A percentile compares a stretch with the other conserved stretches of the same genome.
Conservation (phyloP, 1,284 basidiomycete genomes). For the Boletellus deceptivus region DNA sequence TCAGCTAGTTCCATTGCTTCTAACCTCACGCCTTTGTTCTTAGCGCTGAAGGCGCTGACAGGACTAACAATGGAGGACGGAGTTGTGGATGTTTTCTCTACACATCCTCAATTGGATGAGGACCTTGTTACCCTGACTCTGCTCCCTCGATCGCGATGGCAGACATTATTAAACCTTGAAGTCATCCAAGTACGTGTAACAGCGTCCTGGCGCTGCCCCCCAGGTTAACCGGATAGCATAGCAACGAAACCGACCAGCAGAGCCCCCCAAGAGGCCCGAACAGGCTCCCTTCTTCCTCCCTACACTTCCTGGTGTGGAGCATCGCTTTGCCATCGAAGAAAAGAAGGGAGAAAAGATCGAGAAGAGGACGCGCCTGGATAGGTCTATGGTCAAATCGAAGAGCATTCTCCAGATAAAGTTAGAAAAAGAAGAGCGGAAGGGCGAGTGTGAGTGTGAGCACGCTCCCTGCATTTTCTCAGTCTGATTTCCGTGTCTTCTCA, state of each 20-base stretch:
- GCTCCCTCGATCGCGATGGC: slow-evolving; percentile 92
- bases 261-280: slow-evolving; percentile 92
- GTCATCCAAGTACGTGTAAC: slow-evolving; percentile 73
- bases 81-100: slow-evolving; percentile 69
- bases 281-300: slow-evolving; percentile 97
- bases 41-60: slow-evolving; percentile 67
- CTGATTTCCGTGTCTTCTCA: slow-evolving; percentile 1
- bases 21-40: slow-evolving; percentile 9
- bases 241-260: slow-evolving; percentile 96
- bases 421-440: slow-evolving; percentile 51
- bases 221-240: slow-evolving; percentile 31
- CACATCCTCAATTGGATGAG: slow-evolving; percentile 82
- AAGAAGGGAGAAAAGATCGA: slow-evolving; percentile 40
- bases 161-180: slow-evolving; percentile 94
- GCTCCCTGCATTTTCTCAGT: not conserved
- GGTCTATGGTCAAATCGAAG: slow-evolving; percentile 53
- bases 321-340: slow-evolving; percentile 66
- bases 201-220: not conserved
- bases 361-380: slow-evolving; percentile 56
- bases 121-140: slow-evolving; percentile 90
- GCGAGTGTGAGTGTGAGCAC: slow-evolving; percentile 78
- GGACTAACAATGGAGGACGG: slow-evolving; percentile 57
- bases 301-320: slow-evolving; percentile 81
- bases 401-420: slow-evolving; percentile 77
- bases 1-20: not conserved